Conservation (phyloP, 2,329 filamentous ascomycete species). For the Phoma sp. region DNA sequence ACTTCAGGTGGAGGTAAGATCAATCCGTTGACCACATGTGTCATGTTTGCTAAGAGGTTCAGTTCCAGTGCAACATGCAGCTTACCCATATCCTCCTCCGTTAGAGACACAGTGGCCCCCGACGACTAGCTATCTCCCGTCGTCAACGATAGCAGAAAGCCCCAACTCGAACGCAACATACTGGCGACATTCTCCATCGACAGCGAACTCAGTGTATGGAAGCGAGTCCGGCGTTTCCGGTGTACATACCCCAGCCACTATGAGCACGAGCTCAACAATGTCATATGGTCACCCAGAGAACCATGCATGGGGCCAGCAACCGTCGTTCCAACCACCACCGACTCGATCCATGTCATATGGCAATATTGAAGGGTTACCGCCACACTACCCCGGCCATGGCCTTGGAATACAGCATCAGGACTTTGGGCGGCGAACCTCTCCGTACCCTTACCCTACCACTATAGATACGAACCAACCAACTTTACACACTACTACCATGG, state of each 20-base stretch:
- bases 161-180: conserved; percentile 41
- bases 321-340: conserved; percentile 41
- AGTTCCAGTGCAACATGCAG: conserved; percentile 42
- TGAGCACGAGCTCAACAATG: conserved; percentile 46
- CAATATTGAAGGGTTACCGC: conserved; percentile 46
- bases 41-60: conserved; percentile 21
- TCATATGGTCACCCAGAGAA: conserved; percentile 42
- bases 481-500: conserved; percentile 35
- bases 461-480: conserved; percentile 42
- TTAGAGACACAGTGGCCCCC: conserved; percentile 48
- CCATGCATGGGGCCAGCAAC: conserved; percentile 38
- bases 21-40: background rate
- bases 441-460: conserved; percentile 42
- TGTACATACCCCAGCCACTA: conserved; percentile 42
- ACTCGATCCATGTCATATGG: conserved; percentile 50
- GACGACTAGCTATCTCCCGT: conserved; percentile 40
- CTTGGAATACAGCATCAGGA: conserved; percentile 43
- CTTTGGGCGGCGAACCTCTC: conserved; percentile 40
- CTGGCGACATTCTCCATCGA: conserved; percentile 46
- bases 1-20: conserved; percentile 37
- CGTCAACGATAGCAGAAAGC: conserved; percentile 44
- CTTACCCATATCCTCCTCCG: conserved; percentile 43
- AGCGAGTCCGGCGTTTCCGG: conserved; percentile 46
- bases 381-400: conserved; percentile 39
- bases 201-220: conserved; percentile 43